Base-by-base conservation (phyloP, 2,329 filamentous ascomycete genomes). In the Aspergillus pseudoglaucus region DNA sequence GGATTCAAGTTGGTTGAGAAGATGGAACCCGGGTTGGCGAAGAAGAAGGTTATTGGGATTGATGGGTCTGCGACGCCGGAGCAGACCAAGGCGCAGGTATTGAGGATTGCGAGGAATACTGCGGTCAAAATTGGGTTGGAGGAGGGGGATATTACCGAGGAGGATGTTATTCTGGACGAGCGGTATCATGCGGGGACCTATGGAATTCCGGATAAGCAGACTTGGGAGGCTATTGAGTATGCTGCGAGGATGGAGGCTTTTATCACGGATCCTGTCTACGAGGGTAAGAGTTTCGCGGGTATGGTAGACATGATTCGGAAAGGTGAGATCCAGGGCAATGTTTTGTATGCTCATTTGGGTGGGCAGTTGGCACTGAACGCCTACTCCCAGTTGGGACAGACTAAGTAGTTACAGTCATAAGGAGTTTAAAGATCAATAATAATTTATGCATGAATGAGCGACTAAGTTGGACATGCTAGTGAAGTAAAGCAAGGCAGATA, bases 201-300 rank as follows among this genome's bases (percentile, higher is more conserved):
- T 63, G 85, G 85, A 2, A 75, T 87, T 48, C 82, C 84, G 0
- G 82, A 85, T 54, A 68, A 80, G 62, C 70, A 71, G 57, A 88
- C 85, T 1, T 75, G 84, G 44, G 81, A 81, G 27, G 84, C 84
- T 0, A 88, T 88, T 61, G 78, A 77, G 63, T 82, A 85, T 59
- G 82, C 81, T 4, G 85, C 85, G 0, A 65, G 72, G 49, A 86
- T 80, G 1, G 85, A 88, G 69, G 85, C 79, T 0, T 83, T 88
- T 57, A 85, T 88, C 53, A 88, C 84, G 0, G 85, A 88, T 60
- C 85, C 84, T 0, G 85, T 88, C 1, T 88, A 88, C 59, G 84
- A 87, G 68, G 85, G 85, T 1, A 88, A 88, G 77, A 85, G 81
- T 56, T 68, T 88, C 63, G 83, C 83, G 3, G 85, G 84, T 0